These are phyloP conservation scores for Kwoniella heveanensis DNA, from an alignment of 768 basidiomycete genomes.

Conservation along the genomic window DNA sequence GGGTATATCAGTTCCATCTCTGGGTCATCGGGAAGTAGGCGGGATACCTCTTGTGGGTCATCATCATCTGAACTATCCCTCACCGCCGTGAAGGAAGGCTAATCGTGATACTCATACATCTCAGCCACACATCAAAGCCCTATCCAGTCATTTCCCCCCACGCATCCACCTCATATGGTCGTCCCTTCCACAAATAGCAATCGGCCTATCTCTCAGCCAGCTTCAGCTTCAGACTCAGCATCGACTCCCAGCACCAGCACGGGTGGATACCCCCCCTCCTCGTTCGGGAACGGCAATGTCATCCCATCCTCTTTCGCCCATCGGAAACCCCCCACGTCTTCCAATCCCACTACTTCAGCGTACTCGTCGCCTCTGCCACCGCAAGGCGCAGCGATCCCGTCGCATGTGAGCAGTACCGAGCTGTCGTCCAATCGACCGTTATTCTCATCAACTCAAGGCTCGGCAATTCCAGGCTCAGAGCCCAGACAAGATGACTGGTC, in stretches of 20 bases:
- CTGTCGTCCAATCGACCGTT: slow-evolving; percentile 34
- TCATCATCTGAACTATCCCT: no score
- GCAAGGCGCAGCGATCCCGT: not conserved
- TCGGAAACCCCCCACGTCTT: slow-evolving; percentile 14
- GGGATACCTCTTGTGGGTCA: slow-evolving; percentile 12
- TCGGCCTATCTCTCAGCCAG: slow-evolving; percentile 5
- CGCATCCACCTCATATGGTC: not conserved
- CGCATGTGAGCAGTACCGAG: slow-evolving; percentile 20
- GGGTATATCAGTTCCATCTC: slow-evolving; percentile 4
- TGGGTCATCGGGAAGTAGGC: not conserved
- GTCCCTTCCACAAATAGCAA: slow-evolving; percentile 6
- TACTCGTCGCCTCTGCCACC: slow-evolving; percentile 19
- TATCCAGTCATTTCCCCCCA: slow-evolving; percentile 36
- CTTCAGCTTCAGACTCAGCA: not conserved
- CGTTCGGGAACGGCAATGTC: slow-evolving; percentile 10
- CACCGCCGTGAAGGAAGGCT: no score
- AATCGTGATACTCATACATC: not conserved
- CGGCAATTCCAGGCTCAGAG: slow-evolving; percentile 3
- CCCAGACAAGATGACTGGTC: not conserved
- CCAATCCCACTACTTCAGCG: slow-evolving; percentile 17
- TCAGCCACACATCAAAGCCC: slow-evolving; percentile 10
- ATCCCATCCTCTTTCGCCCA: slow-evolving; percentile 16
- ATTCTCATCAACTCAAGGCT: slow-evolving; percentile 44
- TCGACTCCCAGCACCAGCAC: not conserved
- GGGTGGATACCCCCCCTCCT: slow-evolving; percentile 1